Evolutionary conservation across 805 yeast species (phyloP).

Genomic region (Metschnikowia amazonensis): DNA sequence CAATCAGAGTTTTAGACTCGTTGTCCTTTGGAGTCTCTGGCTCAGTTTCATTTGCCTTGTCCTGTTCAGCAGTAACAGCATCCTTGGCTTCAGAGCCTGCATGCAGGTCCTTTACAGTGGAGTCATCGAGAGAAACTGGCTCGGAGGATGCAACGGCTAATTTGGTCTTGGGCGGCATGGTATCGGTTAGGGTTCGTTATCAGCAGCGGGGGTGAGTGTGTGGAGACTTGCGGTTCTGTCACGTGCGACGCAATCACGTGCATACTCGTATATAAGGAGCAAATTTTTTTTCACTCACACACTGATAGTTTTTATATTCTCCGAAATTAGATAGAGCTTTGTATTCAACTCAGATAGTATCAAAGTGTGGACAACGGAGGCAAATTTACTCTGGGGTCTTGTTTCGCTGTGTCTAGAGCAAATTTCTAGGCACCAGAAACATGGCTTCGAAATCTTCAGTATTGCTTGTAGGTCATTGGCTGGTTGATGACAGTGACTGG

Average conservation of each 20-base stretch:
- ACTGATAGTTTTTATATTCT: slow-evolving; percentile 28
- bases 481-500: no score
- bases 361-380: slow-evolving; percentile 49
- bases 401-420: slow-evolving; percentile 9
- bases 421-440: slow-evolving; percentile 1
- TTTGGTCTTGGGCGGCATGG: slow-evolving; percentile 17
- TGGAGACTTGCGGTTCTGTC: slow-evolving; percentile 1
- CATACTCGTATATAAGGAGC: neutral
- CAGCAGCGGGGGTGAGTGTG: neutral
- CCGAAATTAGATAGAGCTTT: slow-evolving; percentile 44
- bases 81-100: slow-evolving; percentile 3
- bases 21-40: neutral
- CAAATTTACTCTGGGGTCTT: slow-evolving; percentile 19
- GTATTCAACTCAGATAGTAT: slow-evolving; percentile 23
- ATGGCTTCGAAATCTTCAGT: slow-evolving; percentile 3
- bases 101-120: slow-evolving; percentile 7
- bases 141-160: slow-evolving; percentile 32
- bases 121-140: slow-evolving; percentile 28
- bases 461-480: neutral
- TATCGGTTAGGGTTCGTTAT: neutral
- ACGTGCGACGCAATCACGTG: slow-evolving; percentile 8
- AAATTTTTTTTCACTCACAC: slow-evolving; percentile 11
- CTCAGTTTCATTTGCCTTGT: neutral
- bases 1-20: neutral
- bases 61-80: neutral